Percentiles rank a stretch among this genome's conserved stretches.
Conservation (phyloP, 192 early-diverging fungal species). For the Coemansia sp. region DNA sequence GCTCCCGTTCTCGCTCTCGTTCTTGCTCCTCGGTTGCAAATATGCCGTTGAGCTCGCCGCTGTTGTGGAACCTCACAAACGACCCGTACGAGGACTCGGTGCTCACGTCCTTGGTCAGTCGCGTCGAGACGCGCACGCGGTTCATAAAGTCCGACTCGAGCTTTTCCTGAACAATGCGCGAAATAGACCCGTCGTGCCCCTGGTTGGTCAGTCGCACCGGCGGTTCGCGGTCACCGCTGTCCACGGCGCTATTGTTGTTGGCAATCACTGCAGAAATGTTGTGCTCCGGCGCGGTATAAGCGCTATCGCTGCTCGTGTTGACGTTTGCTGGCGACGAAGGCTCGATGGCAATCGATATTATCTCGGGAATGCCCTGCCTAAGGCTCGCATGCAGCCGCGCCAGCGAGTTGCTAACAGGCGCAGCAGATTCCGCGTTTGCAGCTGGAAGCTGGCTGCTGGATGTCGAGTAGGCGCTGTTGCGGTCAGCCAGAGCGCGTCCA, state of each 20-base stretch:
- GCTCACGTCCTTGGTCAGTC: conserved; percentile 24
- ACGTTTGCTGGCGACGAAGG: conserved; percentile 5
- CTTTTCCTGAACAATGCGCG: conserved; percentile 36
- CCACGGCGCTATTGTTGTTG: background rate
- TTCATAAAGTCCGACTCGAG: conserved; percentile 32
- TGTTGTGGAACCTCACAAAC: conserved; percentile 51
- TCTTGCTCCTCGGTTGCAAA: conserved; percentile 5
- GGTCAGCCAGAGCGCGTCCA: background rate
- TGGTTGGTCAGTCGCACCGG: conserved; percentile 27
- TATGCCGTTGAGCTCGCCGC: conserved; percentile 49
- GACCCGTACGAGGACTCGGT: conserved; percentile 48
- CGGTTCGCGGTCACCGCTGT: background rate
- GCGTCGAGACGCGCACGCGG: conserved; percentile 39
- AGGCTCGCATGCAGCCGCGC: conserved; percentile 11
- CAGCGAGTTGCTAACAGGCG: conserved; percentile 15
- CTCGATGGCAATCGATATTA: background rate
- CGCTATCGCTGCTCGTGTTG: conserved; percentile 23
- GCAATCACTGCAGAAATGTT: background rate
- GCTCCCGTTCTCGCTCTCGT: background rate
- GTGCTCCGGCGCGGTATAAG: conserved; percentile 1
- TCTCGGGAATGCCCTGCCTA: background rate
- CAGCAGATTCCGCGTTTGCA: background rate
- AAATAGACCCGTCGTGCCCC: conserved; percentile 45
- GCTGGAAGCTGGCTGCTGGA: conserved; percentile 12
- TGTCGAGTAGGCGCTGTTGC: background rate